Evolutionary conservation across 768 basidiomycete species (phyloP), one percentile per base, ranked within the genome.

Genomic region (Chalciporus pseudorubinellus): DNA sequence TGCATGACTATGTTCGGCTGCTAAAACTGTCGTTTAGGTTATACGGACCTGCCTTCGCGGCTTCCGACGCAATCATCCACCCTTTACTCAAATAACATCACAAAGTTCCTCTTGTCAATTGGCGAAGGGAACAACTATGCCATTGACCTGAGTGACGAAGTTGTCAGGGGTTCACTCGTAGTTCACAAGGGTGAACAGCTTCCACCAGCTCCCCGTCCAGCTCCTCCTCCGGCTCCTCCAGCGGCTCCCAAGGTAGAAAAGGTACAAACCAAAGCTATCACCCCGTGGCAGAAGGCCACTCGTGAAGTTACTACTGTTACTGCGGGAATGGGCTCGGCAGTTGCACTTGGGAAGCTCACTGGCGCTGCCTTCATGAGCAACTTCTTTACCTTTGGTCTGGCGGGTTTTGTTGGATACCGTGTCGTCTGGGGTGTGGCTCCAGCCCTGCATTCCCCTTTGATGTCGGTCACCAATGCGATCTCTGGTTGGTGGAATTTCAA

Each of bases 341-440:
- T 94, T 53, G 87, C 79, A 22, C 73, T 94, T 2, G 92, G 91
- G 41, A 92, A 91, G 63, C 69, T 83, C 41, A 90, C 92, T 0
- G 85, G 87, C 4, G 81, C 86, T 16, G 82, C 82, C 1, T 93
- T 94, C 68, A 94, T 94, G 92, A 80, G 81, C 59, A 89, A 84
- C 63, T 89, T 93, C 69, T 92, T 92, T 63, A 91, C 87, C 1
- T 92, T 94, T 62, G 90, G 92, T 18, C 76, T 94, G 56, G 92
- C 92, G 39, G 86, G 89, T 22, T 64, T 93, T 39, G 87, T 93
- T 46, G 92, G 92, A 16, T 92, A 92, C 63, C 83, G 90, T 60
- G 90, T 92, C 4, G 84, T 94, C 16, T 94, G 91, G 91, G 88
- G 88, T 51, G 92, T 94, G 39, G 80, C 87, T 24, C 92, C 92